Evolutionary conservation across 352 stramenopile genomes (phyloP), one percentile per base, ranked within the genome.

Genomic region (Globisporangium orthogonon): DNA sequence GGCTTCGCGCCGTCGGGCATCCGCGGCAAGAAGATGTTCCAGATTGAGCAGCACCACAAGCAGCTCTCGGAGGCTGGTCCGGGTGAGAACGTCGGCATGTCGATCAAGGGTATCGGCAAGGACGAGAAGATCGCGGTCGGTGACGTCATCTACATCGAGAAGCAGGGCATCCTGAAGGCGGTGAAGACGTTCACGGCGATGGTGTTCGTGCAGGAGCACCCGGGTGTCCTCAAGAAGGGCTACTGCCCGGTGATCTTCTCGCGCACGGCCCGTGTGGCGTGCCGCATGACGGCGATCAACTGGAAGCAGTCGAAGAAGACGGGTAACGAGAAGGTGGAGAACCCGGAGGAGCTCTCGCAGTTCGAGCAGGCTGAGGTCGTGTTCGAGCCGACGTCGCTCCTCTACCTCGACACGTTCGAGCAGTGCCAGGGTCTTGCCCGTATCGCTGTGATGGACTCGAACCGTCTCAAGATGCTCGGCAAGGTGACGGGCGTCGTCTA

Each of bases 301-400:
- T 90, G 78, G 78, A 93, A 93, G 83, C 71, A 79, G 70, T 80
- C 71, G 52, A 89, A 90, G 79, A 90, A 90, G 80, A 94, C 80
- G 39, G 80, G 80, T 66, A 77, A 79, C 66, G 54, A 74, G 52
- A 89, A 88, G 78, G 75, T 89, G 7, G 80, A 94, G 41, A 85
- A 86, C 66, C 78, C 80, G 17, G 69, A 79, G 53, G 69, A 88
- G 54, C 75, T 94, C 49, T 79, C 71, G 44, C 76, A 94, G 63
- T 89, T 82, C 65, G 80, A 91, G 65, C 75, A 77, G 63, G 80
- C 80, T 54, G 76, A 89, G 58, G 76, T 94, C 45, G 78, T 86
- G 37, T 91, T 91, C 52, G 78, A 89, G 63, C 80, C 83, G 49
- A 78, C 61, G 10, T 54, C 67, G 48, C 73, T 83, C 29, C 66